Evolutionary conservation across 164 flowering plant genomes (phyloP).

Genomic region (Buxus sempervirens): DNA sequence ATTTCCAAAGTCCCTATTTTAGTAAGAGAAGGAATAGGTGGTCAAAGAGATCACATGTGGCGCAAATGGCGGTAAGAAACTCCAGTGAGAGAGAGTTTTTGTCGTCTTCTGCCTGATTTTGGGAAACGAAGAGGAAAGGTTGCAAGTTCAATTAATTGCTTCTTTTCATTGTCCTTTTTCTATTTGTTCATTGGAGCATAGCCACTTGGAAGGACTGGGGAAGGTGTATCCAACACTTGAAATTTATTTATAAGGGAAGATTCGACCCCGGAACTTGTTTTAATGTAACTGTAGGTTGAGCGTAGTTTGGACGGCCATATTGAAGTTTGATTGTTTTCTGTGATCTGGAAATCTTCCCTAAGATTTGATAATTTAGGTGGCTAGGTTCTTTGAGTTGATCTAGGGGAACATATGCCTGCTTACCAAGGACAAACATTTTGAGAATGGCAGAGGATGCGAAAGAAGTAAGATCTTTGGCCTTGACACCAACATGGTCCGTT

Average conservation of each 20-base stretch:
- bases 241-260: neutral
- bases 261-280: neutral
- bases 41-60: neutral
- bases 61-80: neutral
- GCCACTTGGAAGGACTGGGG: too few species aligned
- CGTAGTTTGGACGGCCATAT: neutral
- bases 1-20: neutral
- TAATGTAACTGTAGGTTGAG: neutral
- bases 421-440: neutral
- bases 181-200: too few species aligned
- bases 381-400: neutral
- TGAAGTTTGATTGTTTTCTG: neutral
- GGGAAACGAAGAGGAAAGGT: neutral
- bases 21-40: neutral
- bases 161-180: neutral
- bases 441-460: constrained; percentile 39
- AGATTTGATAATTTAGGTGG: neutral
- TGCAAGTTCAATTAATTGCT: neutral
- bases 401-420: too few species aligned
- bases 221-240: neutral
- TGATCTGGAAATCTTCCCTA: neutral
- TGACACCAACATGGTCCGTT: constrained; percentile 99
- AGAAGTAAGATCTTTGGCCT: constrained; percentile 76
- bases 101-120: constrained; percentile 10
- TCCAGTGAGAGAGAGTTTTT: neutral